Conservation (phyloP, 345 rosid genomes). For the Toxicodendron radicans region DNA sequence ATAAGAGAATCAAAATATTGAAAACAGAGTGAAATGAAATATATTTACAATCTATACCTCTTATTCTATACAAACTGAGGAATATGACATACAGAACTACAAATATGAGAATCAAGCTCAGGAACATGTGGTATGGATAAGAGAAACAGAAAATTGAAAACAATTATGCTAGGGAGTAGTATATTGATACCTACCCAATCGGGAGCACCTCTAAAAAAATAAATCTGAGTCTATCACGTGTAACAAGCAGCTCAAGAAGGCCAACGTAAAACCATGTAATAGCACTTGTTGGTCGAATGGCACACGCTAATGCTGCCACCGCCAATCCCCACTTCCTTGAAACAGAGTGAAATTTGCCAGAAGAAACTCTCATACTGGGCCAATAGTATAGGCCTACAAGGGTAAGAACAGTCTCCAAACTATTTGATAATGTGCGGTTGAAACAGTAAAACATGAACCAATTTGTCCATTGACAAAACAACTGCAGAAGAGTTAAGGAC, state of each 20-base stretch:
- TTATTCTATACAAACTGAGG: too few species aligned
- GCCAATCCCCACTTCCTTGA: slow-evolving; percentile 76
- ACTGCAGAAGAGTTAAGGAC: slow-evolving; percentile 60
- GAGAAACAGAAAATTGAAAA: not conserved
- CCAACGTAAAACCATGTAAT: slow-evolving; percentile 88
- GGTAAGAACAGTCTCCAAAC: slow-evolving; percentile 89
- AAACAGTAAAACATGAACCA: slow-evolving; percentile 94
- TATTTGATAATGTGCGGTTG: slow-evolving; percentile 86
- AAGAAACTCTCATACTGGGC: slow-evolving; percentile 72
- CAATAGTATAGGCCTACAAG: slow-evolving; percentile 80
- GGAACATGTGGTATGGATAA: not conserved
- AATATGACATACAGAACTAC: not conserved
- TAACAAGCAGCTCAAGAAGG: slow-evolving; percentile 59
- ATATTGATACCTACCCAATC: slow-evolving; percentile 60
- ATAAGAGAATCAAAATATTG: too few species aligned
- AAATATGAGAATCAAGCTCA: not conserved
- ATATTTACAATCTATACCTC: too few species aligned
- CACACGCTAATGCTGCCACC: slow-evolving; percentile 82
- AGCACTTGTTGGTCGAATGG: slow-evolving; percentile 88
- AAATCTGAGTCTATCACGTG: slow-evolving; percentile 58
- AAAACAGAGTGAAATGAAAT: too few species aligned
- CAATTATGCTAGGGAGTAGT: not conserved
- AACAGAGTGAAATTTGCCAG: slow-evolving; percentile 32
- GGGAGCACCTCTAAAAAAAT: slow-evolving; percentile 64
- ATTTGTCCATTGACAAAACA: slow-evolving; percentile 75